Percentiles rank a stretch among this genome's conserved stretches.
Evolutionary conservation across 179 eudicot genomes (phyloP).

Genomic region (Monotropa hypopitys): DNA sequence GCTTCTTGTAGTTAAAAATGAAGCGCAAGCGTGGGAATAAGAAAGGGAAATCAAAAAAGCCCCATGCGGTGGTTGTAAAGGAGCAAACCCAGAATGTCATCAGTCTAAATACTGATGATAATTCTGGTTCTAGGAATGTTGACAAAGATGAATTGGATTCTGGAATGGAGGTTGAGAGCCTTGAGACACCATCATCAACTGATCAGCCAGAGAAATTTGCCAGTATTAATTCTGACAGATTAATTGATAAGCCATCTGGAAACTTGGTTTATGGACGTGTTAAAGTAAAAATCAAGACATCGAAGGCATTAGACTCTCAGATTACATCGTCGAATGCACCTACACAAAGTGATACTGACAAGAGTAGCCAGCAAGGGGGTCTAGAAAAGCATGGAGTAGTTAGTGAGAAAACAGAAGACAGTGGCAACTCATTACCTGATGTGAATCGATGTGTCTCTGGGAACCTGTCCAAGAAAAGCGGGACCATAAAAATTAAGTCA

Average conservation of each 20-base stretch:
- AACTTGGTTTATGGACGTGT: slow-evolving; percentile 63
- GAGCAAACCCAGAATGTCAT: slow-evolving; percentile 17
- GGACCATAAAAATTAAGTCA: slow-evolving; percentile 40
- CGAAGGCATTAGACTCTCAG: slow-evolving; percentile 28
- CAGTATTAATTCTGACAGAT: slow-evolving; percentile 18
- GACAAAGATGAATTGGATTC: slow-evolving; percentile 29
- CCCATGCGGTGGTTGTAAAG: slow-evolving; percentile 11
- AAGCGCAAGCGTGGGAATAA: slow-evolving; percentile 69
- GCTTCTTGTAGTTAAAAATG: slow-evolving; percentile 23
- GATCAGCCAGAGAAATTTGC: slow-evolving; percentile 16
- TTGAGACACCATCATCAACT: slow-evolving; percentile 13
- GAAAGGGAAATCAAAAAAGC: slow-evolving; percentile 44
- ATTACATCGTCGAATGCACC: slow-evolving; percentile 20
- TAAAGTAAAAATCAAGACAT: slow-evolving; percentile 43
- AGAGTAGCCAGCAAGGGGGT: slow-evolving; percentile 24
- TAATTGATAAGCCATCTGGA: slow-evolving; percentile 27
- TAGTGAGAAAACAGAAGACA: slow-evolving; percentile 41
- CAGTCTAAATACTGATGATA: slow-evolving; percentile 24
- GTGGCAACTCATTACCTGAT: slow-evolving; percentile 34
- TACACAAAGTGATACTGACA: slow-evolving; percentile 31
- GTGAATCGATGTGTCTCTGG: slow-evolving; percentile 15
- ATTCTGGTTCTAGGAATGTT: slow-evolving; percentile 21
- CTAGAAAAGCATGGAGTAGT: slow-evolving; percentile 22
- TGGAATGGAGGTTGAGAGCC: slow-evolving; percentile 20
- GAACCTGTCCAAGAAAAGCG: slow-evolving; percentile 26